Evolutionary conservation across 305 asterid genomes (phyloP).

Genomic region (Caryopteris hybrid): DNA sequence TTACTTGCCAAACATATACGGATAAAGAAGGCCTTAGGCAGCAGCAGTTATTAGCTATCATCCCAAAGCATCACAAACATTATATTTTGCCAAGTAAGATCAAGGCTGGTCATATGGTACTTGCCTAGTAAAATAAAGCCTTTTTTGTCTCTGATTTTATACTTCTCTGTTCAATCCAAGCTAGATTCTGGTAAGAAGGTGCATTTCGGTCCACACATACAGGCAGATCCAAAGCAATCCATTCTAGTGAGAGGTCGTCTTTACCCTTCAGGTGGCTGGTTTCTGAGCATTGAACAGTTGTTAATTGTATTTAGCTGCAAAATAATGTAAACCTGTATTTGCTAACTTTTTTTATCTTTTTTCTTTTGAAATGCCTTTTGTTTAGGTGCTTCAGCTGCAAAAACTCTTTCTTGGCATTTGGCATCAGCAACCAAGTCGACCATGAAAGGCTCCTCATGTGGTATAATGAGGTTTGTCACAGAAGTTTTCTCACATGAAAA

Average conservation of each 20-base stretch:
- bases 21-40: slow-evolving; percentile 85
- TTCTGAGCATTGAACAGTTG: slow-evolving; percentile 8
- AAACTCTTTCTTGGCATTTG: slow-evolving; percentile 91
- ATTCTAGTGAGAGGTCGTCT: slow-evolving; percentile 47
- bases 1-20: slow-evolving; percentile 69
- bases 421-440: slow-evolving; percentile 88
- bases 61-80: slow-evolving; percentile 95
- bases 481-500: not conserved
- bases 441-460: slow-evolving; percentile 59
- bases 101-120: slow-evolving; percentile 2
- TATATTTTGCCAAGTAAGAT: slow-evolving; percentile 78
- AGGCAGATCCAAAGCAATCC: slow-evolving; percentile 53
- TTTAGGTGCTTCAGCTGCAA: slow-evolving; percentile 65
- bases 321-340: not conserved
- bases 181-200: slow-evolving; percentile 81
- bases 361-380: slow-evolving; percentile 13
- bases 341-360: not conserved
- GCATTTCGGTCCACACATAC: slow-evolving; percentile 64
- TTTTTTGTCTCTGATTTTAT: slow-evolving; percentile 12
- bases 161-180: slow-evolving; percentile 21
- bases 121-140: slow-evolving; percentile 3
- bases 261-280: slow-evolving; percentile 59
- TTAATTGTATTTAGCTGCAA: slow-evolving; percentile 8
- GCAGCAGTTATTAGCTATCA: slow-evolving; percentile 73
- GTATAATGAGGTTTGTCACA: slow-evolving; percentile 54